phyloP scores from a whole-genome alignment of 2,329 filamentous ascomycete genomes.

The Didymellaceae sp. region DNA sequence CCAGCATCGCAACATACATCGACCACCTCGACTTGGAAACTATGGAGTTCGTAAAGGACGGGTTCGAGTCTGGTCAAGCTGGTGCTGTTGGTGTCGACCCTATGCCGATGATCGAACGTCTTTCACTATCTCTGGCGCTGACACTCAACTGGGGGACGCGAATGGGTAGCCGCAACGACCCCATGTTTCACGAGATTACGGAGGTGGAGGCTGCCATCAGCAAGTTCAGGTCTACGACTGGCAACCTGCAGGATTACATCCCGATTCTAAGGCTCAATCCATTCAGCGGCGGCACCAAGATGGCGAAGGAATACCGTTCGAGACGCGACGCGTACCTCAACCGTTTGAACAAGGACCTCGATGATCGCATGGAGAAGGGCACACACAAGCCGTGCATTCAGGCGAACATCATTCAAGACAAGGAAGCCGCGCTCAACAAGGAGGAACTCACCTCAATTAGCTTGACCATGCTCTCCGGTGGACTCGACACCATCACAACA shows the following conservation, averaged over 20 bases:
- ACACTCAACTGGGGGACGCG: conserved; percentile 72
- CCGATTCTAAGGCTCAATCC: conserved; percentile 66
- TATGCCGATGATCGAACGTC: conserved; percentile 71
- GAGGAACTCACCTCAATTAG: conserved; percentile 71
- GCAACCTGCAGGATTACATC: conserved; percentile 68
- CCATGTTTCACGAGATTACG: conserved; percentile 68
- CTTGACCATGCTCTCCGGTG: conserved; percentile 72
- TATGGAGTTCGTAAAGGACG: conserved; percentile 67
- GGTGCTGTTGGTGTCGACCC: conserved; percentile 65
- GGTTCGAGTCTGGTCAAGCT: conserved; percentile 63
- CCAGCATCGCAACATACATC: conserved; percentile 68
- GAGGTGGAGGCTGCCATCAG: conserved; percentile 68
- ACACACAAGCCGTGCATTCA: conserved; percentile 70
- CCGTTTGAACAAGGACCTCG: conserved; percentile 63
- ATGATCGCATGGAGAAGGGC: conserved; percentile 66
- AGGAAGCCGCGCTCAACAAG: conserved; percentile 66
- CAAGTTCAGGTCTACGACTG: conserved; percentile 65
- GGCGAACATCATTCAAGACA: conserved; percentile 69
- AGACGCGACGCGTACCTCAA: conserved; percentile 67
- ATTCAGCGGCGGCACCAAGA: conserved; percentile 63
- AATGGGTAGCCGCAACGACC: conserved; percentile 64
- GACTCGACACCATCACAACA: conserved; percentile 71
- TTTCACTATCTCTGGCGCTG: conserved; percentile 66
- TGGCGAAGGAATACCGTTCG: conserved; percentile 65
- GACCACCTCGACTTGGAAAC: conserved; percentile 68